Evolutionary conservation across 768 basidiomycete genomes (phyloP), one percentile per base, ranked within the genome.

Genomic region (Dictyophora rubrovolvata): DNA sequence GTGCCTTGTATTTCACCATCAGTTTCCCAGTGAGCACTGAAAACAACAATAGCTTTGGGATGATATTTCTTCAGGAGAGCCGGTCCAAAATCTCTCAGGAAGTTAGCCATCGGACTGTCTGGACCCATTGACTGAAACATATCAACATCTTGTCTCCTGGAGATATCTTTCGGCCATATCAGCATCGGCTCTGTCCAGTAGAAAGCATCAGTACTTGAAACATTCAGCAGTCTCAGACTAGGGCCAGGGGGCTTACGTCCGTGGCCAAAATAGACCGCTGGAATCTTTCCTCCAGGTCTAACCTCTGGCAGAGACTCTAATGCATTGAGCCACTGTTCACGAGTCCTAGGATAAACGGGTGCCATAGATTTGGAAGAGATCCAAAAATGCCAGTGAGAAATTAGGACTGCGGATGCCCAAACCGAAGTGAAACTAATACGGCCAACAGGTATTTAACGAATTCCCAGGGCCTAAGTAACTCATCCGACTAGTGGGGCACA

Each of bases 11-110:
- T 77, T 66, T 83, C 80, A 1, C 72, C 75, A 11, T 59, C 54
- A 1, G 86, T 84, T 67, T 91, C 88, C 86, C 86, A 90, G 65
- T 90, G 89, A 11, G 89, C 88, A 62, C 84, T 87, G 72, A 89
- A 88, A 1, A 89, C 86, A 5, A 90, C 79, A 55, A 89, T 84
- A n/a, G 79, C 87, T 66, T 82, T 84, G 2, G 87, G 87, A 51
- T 81, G 75, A 69, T 91, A 91, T 68, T 88, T 89, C 58, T 78
- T 65, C 47, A 88, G 64, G 28, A 89, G 67, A 0, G 73, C 74
- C 1, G 82, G 81, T 0, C 87, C 87, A 69, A 89, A 87, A 59
- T 83, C 77, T 48, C 71, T 73, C 63, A 89, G 69, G 68, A 89
- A 90, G 12, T 66, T 64, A 1, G 78, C 79, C 17, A 87, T 71